phyloP scores from a whole-genome alignment of 495 filamentous ascomycete species.

The Penicillium cinerascens region DNA sequence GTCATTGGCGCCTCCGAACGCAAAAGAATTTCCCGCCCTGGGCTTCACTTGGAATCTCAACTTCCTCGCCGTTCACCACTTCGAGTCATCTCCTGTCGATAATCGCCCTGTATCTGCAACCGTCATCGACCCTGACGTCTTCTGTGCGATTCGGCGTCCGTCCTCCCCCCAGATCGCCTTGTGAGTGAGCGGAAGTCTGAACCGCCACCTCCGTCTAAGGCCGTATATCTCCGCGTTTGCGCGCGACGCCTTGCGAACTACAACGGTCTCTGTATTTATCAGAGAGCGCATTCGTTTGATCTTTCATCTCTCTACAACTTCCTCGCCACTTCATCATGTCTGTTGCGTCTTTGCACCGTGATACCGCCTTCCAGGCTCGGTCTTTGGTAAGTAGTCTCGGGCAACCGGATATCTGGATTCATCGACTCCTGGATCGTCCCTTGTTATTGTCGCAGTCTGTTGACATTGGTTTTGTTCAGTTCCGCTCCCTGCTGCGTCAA shows the following conservation, averaged over 20 bases:
- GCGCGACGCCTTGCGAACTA: neutral
- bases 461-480: conserved; percentile 47
- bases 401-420: neutral
- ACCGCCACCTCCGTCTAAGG: conserved; percentile 11
- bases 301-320: conserved; percentile 39
- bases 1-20: conserved; percentile 35
- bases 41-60: conserved; percentile 9
- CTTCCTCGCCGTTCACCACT: conserved; percentile 9
- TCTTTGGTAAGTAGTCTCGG: conserved; percentile 56
- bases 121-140: neutral
- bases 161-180: neutral
- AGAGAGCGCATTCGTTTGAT: neutral
- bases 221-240: neutral
- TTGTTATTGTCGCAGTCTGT: neutral
- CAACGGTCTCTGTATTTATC: neutral
- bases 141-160: neutral
- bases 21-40: conserved; percentile 43
- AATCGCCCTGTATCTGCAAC: neutral
- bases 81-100: neutral
- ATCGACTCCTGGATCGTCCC: neutral
- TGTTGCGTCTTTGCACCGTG: conserved; percentile 53
- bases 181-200: conserved; percentile 2
- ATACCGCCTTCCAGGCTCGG: conserved; percentile 66
- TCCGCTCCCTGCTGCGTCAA: conserved; percentile 87
- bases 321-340: conserved; percentile 33